phyloP scores from a whole-genome alignment of 768 basidiomycete species.

The Hericium coralloides region DNA sequence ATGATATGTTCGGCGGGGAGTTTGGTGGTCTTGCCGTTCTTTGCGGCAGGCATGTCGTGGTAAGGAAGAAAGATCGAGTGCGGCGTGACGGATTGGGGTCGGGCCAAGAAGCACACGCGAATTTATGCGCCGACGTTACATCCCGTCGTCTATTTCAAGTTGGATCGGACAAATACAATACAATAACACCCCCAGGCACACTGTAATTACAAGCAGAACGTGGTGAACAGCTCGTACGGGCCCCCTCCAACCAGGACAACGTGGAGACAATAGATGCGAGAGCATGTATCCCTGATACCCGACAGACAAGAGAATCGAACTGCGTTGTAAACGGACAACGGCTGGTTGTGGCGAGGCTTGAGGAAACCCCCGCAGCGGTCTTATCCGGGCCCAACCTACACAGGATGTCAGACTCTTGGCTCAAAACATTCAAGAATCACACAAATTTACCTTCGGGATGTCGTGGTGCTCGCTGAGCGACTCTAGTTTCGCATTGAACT shows the following conservation, averaged over 20 bases:
- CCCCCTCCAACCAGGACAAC: background rate
- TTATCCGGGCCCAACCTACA: slow-evolving; percentile 84
- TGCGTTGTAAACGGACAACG: background rate
- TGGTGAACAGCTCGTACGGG: background rate
- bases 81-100: slow-evolving; percentile 13
- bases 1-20: slow-evolving; percentile 18
- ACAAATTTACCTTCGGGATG: slow-evolving; percentile 68
- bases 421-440: background rate
- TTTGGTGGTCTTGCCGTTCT: background rate
- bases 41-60: slow-evolving; percentile 26
- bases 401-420: slow-evolving; percentile 1
- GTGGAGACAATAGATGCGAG: background rate
- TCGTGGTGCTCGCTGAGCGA: slow-evolving; percentile 89
- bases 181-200: slow-evolving; percentile 16
- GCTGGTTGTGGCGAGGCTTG: slow-evolving; percentile 1
- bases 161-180: slow-evolving; percentile 22
- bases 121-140: slow-evolving; percentile 17
- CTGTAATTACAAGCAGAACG: slow-evolving; percentile 1
- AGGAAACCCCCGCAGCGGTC: slow-evolving; percentile 8
- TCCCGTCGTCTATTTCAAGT: slow-evolving; percentile 23
- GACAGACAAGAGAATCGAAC: background rate
- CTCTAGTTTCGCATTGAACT: slow-evolving; percentile 84
- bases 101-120: slow-evolving; percentile 18
- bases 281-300: background rate
- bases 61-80: slow-evolving; percentile 11